Base-by-base conservation (phyloP, 2,329 filamentous ascomycete species). In the Geosmithia putterillii region DNA sequence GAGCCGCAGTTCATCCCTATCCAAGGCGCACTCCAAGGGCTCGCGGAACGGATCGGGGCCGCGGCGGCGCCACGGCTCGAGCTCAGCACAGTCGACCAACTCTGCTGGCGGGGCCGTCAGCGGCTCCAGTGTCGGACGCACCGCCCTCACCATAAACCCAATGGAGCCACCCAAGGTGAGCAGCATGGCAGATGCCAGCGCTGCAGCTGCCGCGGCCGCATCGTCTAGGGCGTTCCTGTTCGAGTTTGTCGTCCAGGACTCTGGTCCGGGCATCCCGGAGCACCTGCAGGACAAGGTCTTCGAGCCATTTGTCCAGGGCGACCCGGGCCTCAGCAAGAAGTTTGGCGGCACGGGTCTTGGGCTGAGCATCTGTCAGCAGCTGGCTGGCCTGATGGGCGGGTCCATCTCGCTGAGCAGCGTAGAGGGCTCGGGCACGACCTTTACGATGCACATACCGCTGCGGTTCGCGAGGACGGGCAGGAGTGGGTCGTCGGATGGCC, bases 281-380 rank as follows among this genome's bases (percentile, higher is more conserved):
- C 67, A 82, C 49, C 76, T 94, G 59, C 86, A 88, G 52, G 70
- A 85, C 45, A 81, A 81, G 51, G 86, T 95, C 9, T 95, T 95
- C 57, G 89, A 95, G 58, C 89, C 89, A 1, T 95, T 95, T 55
- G 85, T 95, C 0, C 89, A 95, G 60, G 89, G 85, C n/a, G 88
- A 95, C 56, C 66, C 92, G 2, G 85, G 87, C 1, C 65, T 95
- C 15, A 94, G 84, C 65, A 94, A 87, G 60, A 92, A 92, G 55
- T 94, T 82, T 56, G 87, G 87, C 17, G 89, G 89, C 15, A 95
- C 89, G 1, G 89, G 89, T 4, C 67, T 95, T 2, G 89, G 89
- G 2, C 61, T 95, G 44, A 90, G 84, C 54, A 95, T 95, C 53
- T 94, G 87, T 62, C 82, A 86, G 18, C 89, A 95, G 58, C 67